Evolutionary conservation across 768 basidiomycete genomes (phyloP).

Genomic region (Mycena crocata): DNA sequence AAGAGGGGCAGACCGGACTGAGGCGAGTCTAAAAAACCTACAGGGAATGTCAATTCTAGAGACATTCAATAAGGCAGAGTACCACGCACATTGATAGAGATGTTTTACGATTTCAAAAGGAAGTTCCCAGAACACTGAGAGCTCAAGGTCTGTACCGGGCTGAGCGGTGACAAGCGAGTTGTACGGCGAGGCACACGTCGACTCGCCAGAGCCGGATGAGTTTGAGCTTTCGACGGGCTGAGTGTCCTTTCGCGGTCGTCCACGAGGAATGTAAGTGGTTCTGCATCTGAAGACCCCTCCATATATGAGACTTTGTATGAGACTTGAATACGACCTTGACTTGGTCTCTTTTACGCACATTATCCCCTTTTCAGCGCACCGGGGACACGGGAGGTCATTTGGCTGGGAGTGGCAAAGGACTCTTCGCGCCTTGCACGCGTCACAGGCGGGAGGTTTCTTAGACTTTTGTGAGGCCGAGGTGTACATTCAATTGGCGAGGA

Average conservation of each 20-base stretch:
- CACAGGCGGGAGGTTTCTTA: constrained; percentile 19
- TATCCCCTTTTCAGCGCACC: constrained; percentile 23
- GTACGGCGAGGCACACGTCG: background rate
- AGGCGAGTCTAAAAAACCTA: background rate
- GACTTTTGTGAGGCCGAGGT: no score
- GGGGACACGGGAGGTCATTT: constrained; percentile 14
- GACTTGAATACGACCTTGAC: no score
- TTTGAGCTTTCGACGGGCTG: background rate
- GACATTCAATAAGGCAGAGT: background rate
- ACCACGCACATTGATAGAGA: constrained; percentile 24
- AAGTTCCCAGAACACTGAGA: background rate
- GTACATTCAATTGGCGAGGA: no score
- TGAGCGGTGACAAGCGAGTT: background rate
- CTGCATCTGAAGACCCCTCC: constrained; percentile 14
- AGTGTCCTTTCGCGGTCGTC: constrained; percentile 14
- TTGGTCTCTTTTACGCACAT: background rate
- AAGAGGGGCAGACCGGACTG: background rate
- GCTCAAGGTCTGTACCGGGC: background rate
- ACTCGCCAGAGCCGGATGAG: background rate
- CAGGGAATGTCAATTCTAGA: background rate
- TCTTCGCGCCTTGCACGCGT: constrained; percentile 15
- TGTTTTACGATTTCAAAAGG: constrained; percentile 9
- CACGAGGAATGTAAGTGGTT: constrained; percentile 12
- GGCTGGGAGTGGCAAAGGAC: constrained; percentile 24
- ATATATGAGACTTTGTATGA: no score